Evolutionary conservation across 345 rosid genomes (phyloP).

Genomic region (Punica granatum): DNA sequence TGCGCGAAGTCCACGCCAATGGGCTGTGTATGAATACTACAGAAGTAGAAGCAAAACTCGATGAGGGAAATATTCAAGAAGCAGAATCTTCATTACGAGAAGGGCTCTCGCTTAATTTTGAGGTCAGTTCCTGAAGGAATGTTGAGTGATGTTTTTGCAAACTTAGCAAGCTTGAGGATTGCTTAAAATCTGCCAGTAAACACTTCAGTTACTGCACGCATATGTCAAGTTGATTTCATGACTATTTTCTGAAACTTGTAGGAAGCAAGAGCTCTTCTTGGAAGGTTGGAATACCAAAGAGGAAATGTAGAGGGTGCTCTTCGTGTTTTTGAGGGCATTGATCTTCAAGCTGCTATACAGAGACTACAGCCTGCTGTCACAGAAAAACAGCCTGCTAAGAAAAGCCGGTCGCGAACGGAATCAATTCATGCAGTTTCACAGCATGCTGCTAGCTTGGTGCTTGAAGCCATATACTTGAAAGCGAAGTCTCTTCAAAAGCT

Average conservation of each 20-base stretch:
- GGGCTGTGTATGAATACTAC: conserved; percentile 55
- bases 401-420: conserved; percentile 44
- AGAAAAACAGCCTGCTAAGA: conserved; percentile 45
- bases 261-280: conserved; percentile 98
- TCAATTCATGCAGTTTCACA: conserved; percentile 40
- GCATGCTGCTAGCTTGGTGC: conserved; percentile 78
- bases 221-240: conserved; percentile 7
- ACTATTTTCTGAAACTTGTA: conserved; percentile 19
- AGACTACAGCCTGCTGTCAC: conserved; percentile 51
- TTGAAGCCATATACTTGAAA: conserved; percentile 84
- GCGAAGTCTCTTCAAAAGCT: conserved; percentile 94
- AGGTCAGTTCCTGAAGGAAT: conserved; percentile 31
- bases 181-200: neutral
- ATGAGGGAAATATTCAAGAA: conserved; percentile 81
- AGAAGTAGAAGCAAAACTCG: conserved; percentile 88
- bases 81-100: conserved; percentile 91
- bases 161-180: neutral
- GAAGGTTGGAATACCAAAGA: conserved; percentile 88
- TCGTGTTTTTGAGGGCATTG: conserved; percentile 89
- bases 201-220: neutral
- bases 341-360: conserved; percentile 78
- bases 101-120: conserved; percentile 77
- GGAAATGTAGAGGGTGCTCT: conserved; percentile 92
- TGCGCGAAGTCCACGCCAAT: conserved; percentile 56
- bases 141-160: no score